phyloP scores from a whole-genome alignment of 305 asterid genomes.

The Ilex paraguariensis region DNA sequence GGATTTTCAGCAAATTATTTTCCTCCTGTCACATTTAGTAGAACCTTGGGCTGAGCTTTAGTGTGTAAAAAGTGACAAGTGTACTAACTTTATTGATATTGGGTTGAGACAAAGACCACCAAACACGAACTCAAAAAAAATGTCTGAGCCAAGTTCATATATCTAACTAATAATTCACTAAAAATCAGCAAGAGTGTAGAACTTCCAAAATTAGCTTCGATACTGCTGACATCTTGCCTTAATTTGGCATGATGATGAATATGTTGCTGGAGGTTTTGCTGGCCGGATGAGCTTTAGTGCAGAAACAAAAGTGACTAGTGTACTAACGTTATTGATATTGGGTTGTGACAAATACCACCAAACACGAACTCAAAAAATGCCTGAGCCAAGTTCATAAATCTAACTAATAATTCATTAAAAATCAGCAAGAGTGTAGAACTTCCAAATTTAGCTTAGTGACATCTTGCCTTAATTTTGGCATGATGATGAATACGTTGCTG shows the following conservation, averaged over 20 bases:
- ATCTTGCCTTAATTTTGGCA: slow-evolving; percentile 85
- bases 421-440: not conserved
- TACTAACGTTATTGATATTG: too few species aligned
- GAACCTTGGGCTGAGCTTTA: slow-evolving; percentile 1
- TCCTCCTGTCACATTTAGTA: slow-evolving; percentile 62
- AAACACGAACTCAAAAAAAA: not conserved
- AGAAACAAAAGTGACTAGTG: too few species aligned
- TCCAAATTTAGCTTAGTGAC: not conserved
- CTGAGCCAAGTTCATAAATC: not conserved
- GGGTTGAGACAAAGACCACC: too few species aligned
- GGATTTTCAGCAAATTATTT: slow-evolving; percentile 65
- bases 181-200: not conserved
- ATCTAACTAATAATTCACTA: too few species aligned
- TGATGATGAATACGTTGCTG: slow-evolving; percentile 99
- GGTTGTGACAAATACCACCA: too few species aligned
- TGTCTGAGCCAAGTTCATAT: not conserved
- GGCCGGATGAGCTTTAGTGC: slow-evolving; percentile 47
- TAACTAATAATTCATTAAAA: too few species aligned
- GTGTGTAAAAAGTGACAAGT: not conserved
- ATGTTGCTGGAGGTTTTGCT: slow-evolving; percentile 94
- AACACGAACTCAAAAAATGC: not conserved
- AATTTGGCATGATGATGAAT: slow-evolving; percentile 97
- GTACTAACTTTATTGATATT: too few species aligned
- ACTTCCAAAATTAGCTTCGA: not conserved
- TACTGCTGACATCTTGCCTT: slow-evolving; percentile 46